Conservation (phyloP, 257 asterid genomes). For the Thymus mandschuricus region DNA sequence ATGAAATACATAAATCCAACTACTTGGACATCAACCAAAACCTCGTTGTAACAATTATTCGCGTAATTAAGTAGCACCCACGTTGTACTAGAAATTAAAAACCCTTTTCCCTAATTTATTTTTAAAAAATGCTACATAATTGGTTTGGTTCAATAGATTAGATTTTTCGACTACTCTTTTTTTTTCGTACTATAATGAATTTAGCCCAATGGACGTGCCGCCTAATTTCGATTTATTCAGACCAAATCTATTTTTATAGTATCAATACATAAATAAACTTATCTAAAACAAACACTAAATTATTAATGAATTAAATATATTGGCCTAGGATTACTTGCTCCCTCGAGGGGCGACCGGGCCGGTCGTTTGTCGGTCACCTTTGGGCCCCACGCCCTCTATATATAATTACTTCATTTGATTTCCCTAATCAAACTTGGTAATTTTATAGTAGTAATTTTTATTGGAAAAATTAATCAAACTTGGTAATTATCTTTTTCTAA, state of each 20-base stretch:
- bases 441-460: not conserved
- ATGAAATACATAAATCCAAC: not conserved
- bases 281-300: too few relatives aligned
- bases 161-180: too few relatives aligned
- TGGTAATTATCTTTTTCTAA: not conserved
- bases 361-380: conserved; percentile 32
- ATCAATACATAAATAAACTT: not conserved
- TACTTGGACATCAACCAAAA: too few relatives aligned
- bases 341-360: conserved; percentile 31
- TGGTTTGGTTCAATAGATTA: too few relatives aligned
- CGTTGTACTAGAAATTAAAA: conserved; percentile 9
- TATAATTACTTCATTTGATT: not conserved
- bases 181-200: too few relatives aligned
- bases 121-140: not conserved
- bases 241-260: not conserved
- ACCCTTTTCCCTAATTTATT: not conserved
- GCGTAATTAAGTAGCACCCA: conserved; percentile 4
- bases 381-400: not conserved
- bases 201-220: too few relatives aligned
- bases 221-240: not conserved
- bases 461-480: too few relatives aligned
- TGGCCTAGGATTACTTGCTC: not conserved
- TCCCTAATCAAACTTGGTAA: not conserved
- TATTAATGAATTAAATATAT: not conserved
- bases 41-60: too few relatives aligned